A percentile compares a stretch with the other conserved stretches of the same genome.
Evolutionary conservation across 805 yeast genomes (phyloP).

Genomic region (Metschnikowia baotianmanensis): DNA sequence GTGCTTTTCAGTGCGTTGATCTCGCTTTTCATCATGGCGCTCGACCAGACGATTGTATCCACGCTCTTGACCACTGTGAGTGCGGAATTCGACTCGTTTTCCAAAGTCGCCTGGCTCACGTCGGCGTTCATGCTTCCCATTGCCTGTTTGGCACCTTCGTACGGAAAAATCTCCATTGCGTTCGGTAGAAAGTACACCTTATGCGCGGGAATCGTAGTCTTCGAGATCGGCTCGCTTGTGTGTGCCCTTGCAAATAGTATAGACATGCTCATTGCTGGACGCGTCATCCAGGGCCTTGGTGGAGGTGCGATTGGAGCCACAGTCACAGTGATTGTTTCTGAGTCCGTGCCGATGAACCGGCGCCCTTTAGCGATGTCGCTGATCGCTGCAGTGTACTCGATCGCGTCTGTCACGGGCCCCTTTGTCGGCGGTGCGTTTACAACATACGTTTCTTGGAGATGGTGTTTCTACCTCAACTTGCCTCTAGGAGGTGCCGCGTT

Average conservation of each 20-base stretch:
- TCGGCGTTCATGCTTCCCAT: slow-evolving; percentile 54
- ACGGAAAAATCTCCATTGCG: slow-evolving; percentile 56
- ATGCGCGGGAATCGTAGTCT: slow-evolving; percentile 47
- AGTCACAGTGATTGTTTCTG: slow-evolving; percentile 56
- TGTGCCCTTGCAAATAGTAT: slow-evolving; percentile 54
- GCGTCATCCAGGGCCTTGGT: slow-evolving; percentile 72
- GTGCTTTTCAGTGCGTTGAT: slow-evolving; percentile 30
- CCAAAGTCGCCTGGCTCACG: slow-evolving; percentile 57
- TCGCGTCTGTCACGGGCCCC: slow-evolving; percentile 59
- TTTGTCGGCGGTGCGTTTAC: slow-evolving; percentile 66
- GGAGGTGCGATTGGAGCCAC: slow-evolving; percentile 65
- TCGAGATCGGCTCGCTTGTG: slow-evolving; percentile 61
- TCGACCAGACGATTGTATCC: slow-evolving; percentile 58
- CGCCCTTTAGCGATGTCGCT: slow-evolving; percentile 39
- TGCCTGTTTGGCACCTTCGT: slow-evolving; percentile 52
- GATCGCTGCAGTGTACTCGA: slow-evolving; percentile 43
- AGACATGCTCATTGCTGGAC: slow-evolving; percentile 65
- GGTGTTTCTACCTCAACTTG: slow-evolving; percentile 72
- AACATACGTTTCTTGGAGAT: slow-evolving; percentile 60
- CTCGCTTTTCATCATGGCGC: slow-evolving; percentile 40
- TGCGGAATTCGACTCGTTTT: slow-evolving; percentile 46
- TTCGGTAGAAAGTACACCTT: slow-evolving; percentile 56
- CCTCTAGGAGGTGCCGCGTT: slow-evolving; percentile 60
- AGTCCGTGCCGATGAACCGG: slow-evolving; percentile 45
- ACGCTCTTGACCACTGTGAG: slow-evolving; percentile 52